phyloP scores from a whole-genome alignment of 176 grass and related monocot species.

The Aegilops bicornis region DNA sequence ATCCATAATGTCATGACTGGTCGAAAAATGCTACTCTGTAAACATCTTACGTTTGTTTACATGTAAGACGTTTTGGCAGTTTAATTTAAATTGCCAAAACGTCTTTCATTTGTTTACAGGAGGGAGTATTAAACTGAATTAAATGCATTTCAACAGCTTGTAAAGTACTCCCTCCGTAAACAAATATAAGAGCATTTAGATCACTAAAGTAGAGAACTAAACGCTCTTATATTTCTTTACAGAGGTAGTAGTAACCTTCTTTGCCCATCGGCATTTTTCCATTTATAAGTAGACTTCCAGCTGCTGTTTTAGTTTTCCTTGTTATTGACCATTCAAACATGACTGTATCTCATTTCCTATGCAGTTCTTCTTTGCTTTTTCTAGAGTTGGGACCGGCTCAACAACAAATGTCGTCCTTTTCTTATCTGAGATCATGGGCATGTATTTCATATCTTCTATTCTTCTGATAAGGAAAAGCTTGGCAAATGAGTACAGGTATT shows the following conservation, averaged over 20 bases:
- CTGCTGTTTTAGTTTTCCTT: background rate
- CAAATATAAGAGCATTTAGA: too few relatives aligned
- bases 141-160: background rate
- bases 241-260: background rate
- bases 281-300: background rate
- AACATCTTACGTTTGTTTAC: too few relatives aligned
- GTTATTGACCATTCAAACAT: background rate
- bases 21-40: background rate
- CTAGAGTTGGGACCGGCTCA: constrained; percentile 91
- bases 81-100: too few relatives aligned
- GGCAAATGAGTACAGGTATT: constrained; percentile 94
- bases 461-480: constrained; percentile 98
- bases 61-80: too few relatives aligned
- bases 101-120: too few relatives aligned
- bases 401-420: constrained; percentile 97
- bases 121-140: background rate
- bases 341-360: constrained; percentile 22
- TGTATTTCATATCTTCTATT: constrained; percentile 98
- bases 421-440: constrained; percentile 98
- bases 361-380: constrained; percentile 98
- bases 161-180: background rate
- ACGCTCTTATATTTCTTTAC: too few relatives aligned
- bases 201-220: too few relatives aligned
- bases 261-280: background rate
- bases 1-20: background rate